Percentiles rank a stretch among this genome's conserved stretches.
These are phyloP conservation scores for Vitis hybrid DNA, from an alignment of 177 flowering plant species.

Conservation along the genomic window DNA sequence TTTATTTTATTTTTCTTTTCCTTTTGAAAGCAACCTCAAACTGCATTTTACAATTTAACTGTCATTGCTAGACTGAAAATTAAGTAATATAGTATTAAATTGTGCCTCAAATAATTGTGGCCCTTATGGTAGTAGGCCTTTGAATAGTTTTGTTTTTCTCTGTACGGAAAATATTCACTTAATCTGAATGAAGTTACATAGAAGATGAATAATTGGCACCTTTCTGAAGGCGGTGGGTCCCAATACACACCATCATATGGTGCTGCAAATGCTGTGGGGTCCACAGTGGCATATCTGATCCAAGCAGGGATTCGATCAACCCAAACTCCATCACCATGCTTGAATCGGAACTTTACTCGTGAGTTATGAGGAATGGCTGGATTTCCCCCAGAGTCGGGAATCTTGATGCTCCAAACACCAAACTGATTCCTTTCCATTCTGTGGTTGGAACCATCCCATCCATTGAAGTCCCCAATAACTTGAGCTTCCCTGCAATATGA, in stretches of 20 bases:
- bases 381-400: conserved; percentile 66
- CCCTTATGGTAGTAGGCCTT: no score
- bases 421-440: conserved; percentile 77
- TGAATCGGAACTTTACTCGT: conserved; percentile 81
- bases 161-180: no score
- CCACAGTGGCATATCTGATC: conserved; percentile 88
- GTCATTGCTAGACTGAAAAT: no score
- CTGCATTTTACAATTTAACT: no score
- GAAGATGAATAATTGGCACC: conserved; percentile 39
- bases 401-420: conserved; percentile 86
- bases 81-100: no score
- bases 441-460: conserved; percentile 88
- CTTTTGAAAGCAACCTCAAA: no score
- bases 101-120: no score
- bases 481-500: conserved; percentile 74
- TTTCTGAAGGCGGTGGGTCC: conserved; percentile 90
- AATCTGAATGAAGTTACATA: neutral
- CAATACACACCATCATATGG: conserved; percentile 95
- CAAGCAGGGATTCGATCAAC: conserved; percentile 96
- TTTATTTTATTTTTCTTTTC: no score
- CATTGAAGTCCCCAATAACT: conserved; percentile 89
- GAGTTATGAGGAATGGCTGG: conserved; percentile 86
- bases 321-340: conserved; percentile 81
- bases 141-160: no score
- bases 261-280: conserved; percentile 75